Base-by-base conservation (phyloP, 2,329 filamentous ascomycete species). In the Botrytis galanthina region DNA sequence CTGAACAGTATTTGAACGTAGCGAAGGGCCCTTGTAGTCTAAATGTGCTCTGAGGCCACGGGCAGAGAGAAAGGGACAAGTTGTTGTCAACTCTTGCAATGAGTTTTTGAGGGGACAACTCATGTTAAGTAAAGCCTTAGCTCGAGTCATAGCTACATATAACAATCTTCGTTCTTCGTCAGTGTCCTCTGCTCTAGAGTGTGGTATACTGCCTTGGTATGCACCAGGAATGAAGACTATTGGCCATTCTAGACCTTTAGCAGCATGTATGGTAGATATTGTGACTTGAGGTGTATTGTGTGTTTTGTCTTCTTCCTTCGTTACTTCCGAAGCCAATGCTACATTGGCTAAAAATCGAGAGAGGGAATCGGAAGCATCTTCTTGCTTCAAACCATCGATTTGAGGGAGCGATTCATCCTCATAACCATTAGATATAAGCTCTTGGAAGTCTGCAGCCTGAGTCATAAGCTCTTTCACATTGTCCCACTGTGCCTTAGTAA, bases 141-240 rank as follows among this genome's bases (percentile, higher is more conserved):
- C 95, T 80, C 95, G 87, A 4, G 95, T 99, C 95, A 99, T 98
- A 42, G 95, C 95, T 22, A 99, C 96, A 79, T 98, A 99, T 0
- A 99, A 85, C 63, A 99, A 83, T 42, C 95, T 87, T 74, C 96
- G 87, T 81, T 99, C 95, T 82, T 99, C 95, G 73, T 95, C 92
- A 4, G 87, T 86, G 80, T 98, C 93, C 63, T 98, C 95, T 1
- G 94, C 89, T 77, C 95, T 88, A 2, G 91, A 92, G 81, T 98
- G 95, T 7, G 95, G 95, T 74, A 98, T 97, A 3, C 92, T 95
- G 0, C 95, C 96, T 64, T 94, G 90, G 80, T 97, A 97, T 39
- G 94, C 92, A 1, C 93, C 93, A 9, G 96, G 95, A 26, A 98
- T 90, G 81, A 98, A 98, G 1, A 98, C 94, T 1, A 97, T 87